Evolutionary conservation across 257 asterid species (phyloP).

Genomic region (Nicotiana sylvestris): DNA sequence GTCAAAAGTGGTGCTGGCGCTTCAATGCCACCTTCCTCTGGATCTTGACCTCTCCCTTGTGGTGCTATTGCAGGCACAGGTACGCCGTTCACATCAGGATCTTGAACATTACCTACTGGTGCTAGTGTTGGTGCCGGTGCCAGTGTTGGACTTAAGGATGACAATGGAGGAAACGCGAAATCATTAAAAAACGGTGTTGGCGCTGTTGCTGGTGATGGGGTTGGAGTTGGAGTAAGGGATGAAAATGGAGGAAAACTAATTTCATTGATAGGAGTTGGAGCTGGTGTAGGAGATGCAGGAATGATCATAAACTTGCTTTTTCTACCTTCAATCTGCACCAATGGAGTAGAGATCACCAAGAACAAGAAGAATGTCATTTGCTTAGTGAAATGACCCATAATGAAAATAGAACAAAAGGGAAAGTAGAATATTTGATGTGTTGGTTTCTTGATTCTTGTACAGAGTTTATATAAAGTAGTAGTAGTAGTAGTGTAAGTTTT

Average conservation of each 20-base stretch:
- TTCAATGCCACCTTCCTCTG: neutral
- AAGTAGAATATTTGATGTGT: neutral
- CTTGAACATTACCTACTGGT: neutral
- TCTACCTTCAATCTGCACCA: conserved; percentile 42
- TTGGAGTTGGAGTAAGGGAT: conserved; percentile 6
- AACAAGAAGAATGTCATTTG: conserved; percentile 26
- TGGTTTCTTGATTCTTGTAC: neutral
- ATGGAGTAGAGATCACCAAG: conserved; percentile 11
- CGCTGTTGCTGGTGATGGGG: neutral
- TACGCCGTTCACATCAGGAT: neutral
- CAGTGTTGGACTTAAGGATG: neutral
- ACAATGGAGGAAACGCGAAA: conserved; percentile 13
- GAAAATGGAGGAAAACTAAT: neutral
- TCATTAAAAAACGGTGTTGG: conserved; percentile 12
- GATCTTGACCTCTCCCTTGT: neutral
- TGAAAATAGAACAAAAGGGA: neutral
- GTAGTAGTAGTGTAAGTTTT: neutral
- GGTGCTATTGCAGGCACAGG: neutral
- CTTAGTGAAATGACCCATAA: conserved; percentile 36
- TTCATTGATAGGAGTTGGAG: conserved; percentile 27
- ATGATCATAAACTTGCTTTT: conserved; percentile 40
- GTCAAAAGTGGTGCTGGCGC: conserved; percentile 27
- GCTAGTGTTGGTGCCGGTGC: conserved; percentile 1
- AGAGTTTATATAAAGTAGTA: neutral
- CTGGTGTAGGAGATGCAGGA: conserved; percentile 24